Percentiles rank a stretch among this genome's conserved stretches.
Conservation (phyloP, 345 rosid genomes). For the Pistacia atlantica region DNA sequence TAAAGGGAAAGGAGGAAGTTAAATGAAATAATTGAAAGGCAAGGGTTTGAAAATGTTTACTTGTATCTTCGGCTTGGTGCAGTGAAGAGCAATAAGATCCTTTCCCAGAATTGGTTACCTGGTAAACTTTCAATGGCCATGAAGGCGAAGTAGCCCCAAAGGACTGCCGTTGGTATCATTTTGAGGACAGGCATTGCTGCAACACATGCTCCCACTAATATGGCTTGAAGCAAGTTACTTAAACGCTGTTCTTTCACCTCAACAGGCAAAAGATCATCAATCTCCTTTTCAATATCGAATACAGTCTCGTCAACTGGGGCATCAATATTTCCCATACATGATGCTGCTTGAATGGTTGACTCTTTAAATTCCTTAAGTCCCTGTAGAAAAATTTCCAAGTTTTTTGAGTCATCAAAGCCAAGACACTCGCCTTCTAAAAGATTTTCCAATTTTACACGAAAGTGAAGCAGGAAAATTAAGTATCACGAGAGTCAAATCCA, state of each 20-base stretch:
- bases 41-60: conserved; percentile 31
- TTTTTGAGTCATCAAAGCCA: background rate
- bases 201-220: conserved; percentile 79
- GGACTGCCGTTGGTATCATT: conserved; percentile 80
- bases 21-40: background rate
- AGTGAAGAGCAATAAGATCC: conserved; percentile 75
- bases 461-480: background rate
- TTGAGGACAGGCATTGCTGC: conserved; percentile 85
- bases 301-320: conserved; percentile 75
- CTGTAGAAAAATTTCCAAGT: conserved; percentile 23
- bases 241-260: conserved; percentile 84
- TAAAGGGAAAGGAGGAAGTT: background rate
- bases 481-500: background rate
- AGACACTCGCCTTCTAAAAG: background rate
- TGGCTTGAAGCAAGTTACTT: conserved; percentile 75
- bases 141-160: conserved; percentile 89
- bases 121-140: conserved; percentile 91
- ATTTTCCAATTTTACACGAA: background rate
- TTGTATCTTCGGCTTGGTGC: conserved; percentile 80
- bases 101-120: conserved; percentile 85
- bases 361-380: conserved; percentile 76
- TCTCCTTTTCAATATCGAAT: conserved; percentile 77
- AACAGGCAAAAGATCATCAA: conserved; percentile 77
- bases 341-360: conserved; percentile 69
- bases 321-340: conserved; percentile 56